These are phyloP conservation scores for Penicillium daleae DNA, from an alignment of 495 filamentous ascomycete genomes.

Conservation along the genomic window DNA sequence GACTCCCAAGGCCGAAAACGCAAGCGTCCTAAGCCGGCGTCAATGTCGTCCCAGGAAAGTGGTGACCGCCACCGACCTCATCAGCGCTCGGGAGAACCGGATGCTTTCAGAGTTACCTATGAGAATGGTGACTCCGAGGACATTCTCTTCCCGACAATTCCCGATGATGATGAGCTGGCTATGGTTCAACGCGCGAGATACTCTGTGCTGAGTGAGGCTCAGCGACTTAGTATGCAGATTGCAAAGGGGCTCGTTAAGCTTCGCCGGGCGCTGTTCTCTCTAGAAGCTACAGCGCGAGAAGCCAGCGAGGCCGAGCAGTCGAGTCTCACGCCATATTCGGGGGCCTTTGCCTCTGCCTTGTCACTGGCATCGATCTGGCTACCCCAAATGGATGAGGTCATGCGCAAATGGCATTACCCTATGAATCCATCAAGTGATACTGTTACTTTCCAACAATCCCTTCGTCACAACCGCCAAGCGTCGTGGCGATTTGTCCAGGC, in stretches of 20 bases:
- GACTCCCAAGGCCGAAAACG: constrained; percentile 55
- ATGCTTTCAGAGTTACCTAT: constrained; percentile 59
- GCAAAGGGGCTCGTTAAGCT: constrained; percentile 60
- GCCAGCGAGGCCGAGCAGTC: constrained; percentile 23
- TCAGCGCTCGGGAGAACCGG: constrained; percentile 35
- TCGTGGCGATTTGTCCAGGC: constrained; percentile 71
- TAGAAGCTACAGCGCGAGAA: constrained; percentile 41
- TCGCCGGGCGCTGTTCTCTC: constrained; percentile 60
- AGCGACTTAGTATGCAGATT: constrained; percentile 56
- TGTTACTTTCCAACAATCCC: constrained; percentile 57
- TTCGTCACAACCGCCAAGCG: constrained; percentile 60
- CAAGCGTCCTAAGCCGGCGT: constrained; percentile 56
- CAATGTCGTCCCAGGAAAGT: constrained; percentile 50
- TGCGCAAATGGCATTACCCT: constrained; percentile 62
- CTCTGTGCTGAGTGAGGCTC: constrained; percentile 51
- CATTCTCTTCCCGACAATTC: constrained; percentile 44
- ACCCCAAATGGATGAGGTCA: constrained; percentile 59
- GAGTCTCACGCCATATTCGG: constrained; percentile 39
- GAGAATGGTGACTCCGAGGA: constrained; percentile 66
- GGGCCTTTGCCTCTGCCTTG: constrained; percentile 53
- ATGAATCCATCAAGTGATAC: constrained; percentile 57
- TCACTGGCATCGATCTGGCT: constrained; percentile 53
- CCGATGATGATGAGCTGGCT: constrained; percentile 33
- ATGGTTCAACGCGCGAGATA: constrained; percentile 47
- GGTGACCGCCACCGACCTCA: constrained; percentile 47